These are phyloP conservation scores for Apiospora saccharicola DNA, from an alignment of 2,329 filamentous ascomycete species.

Conservation along the genomic window DNA sequence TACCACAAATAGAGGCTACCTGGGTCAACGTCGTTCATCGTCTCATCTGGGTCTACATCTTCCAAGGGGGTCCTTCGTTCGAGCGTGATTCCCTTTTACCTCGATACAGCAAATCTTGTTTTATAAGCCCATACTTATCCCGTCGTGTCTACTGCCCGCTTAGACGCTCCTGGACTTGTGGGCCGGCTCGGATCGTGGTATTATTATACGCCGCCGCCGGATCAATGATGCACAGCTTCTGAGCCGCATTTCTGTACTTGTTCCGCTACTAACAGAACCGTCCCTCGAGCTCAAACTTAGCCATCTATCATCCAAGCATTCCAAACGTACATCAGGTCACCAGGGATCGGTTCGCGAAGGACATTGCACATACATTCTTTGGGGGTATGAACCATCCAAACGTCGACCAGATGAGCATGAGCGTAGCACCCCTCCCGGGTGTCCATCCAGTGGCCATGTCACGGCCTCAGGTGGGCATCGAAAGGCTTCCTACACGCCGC, in stretches of 20 bases:
- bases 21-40: constrained; percentile 19
- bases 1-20: constrained; percentile 34
- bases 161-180: constrained; percentile 3
- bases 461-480: constrained; percentile 81
- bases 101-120: constrained; percentile 16
- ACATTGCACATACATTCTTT: background rate
- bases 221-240: constrained; percentile 25
- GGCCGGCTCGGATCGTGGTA: constrained; percentile 21
- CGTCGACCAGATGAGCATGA: constrained; percentile 51
- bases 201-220: background rate
- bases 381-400: constrained; percentile 48
- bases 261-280: constrained; percentile 22
- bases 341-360: background rate
- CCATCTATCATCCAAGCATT: background rate
- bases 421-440: constrained; percentile 50
- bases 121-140: background rate
- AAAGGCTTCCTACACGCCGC: constrained; percentile 75
- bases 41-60: constrained; percentile 20
- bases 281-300: background rate
- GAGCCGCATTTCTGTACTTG: constrained; percentile 21
- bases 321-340: background rate
- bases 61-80: constrained; percentile 11
- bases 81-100: constrained; percentile 1
- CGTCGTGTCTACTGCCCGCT: constrained; percentile 16
- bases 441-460: constrained; percentile 66